Evolutionary conservation across 192 early-diverging fungal species (phyloP), one percentile per base, ranked within the genome.

Genomic region (Umbelopsis vinacea): DNA sequence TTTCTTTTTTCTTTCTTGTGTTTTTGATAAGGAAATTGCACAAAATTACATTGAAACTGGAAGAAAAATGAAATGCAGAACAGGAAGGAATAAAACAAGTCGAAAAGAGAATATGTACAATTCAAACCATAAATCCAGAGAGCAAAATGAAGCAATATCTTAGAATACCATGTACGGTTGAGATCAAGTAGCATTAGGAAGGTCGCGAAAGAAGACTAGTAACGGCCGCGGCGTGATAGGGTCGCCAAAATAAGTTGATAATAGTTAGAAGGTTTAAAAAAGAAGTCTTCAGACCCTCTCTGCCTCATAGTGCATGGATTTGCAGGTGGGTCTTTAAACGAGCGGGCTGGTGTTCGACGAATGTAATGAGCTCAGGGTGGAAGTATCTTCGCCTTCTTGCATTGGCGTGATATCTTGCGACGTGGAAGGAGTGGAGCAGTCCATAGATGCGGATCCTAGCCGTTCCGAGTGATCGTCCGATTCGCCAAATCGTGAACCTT

Each of bases 11-110:
- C 2, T 63, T 37, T 63, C 17, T 37, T 63, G 33, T 2, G 26
- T 29, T 35, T 60, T 63, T 26, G 26, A n/a, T 63, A 63, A 63
- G 57, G 26, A 19, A 35, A 63, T 57, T 63, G 57, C 57, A 63
- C 57, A 63, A 63, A 63, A 63, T 63, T 63, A 63, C 57, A 63
- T 22, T 63, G 57, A 63, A 63, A 63, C 26, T 63, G 15, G 57
- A 37, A 63, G 22, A 26, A 22, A n/a, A 54, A 26, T 26, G 26
- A 54, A 22, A 54, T 26, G 23, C 22, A 26, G 15, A 37, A 37
- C 57, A 63, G 10, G 37, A 19, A 38, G 17, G 35, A 29, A 63
- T 19, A 63, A 17, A 37, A 19, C 26, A 63, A 12, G 35, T 37
- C 17, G 33, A 37, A 54, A 54, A 37, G 33, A 37, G 35, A 26